A percentile compares a stretch with the other conserved stretches of the same genome.
phyloP scores from a whole-genome alignment of 208 protist genomes.

The Porcisia hertigi region DNA sequence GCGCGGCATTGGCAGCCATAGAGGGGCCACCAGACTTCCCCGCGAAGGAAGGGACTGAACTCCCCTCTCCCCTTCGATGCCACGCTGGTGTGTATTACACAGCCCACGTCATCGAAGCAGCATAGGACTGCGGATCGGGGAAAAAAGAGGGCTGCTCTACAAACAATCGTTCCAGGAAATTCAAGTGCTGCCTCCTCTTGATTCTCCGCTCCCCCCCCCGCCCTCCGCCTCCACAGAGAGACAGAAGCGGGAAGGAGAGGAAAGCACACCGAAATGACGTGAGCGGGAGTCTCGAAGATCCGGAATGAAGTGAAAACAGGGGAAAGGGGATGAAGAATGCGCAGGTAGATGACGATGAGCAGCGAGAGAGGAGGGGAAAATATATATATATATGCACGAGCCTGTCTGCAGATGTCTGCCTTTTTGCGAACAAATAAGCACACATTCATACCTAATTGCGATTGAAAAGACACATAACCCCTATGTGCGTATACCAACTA shows the following conservation, averaged over 20 bases:
- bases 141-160: no score
- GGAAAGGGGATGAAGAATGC: background rate
- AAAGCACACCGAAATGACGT: no score
- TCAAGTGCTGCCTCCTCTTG: no score
- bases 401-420: background rate
- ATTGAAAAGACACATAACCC: background rate
- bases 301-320: background rate
- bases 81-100: background rate
- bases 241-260: no score
- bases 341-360: background rate
- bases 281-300: background rate
- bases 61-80: background rate
- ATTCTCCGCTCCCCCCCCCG: no score
- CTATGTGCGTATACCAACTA: background rate
- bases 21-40: background rate
- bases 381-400: background rate
- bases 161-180: no score
- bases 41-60: background rate
- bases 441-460: background rate
- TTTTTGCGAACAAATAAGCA: background rate
- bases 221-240: no score
- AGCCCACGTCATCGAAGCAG: no score
- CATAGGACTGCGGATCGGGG: no score
- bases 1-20: background rate
- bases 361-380: slow-evolving; percentile 1